Evolutionary conservation across 441 rosid species (phyloP).

Genomic region (Raphanus hybrid): DNA sequence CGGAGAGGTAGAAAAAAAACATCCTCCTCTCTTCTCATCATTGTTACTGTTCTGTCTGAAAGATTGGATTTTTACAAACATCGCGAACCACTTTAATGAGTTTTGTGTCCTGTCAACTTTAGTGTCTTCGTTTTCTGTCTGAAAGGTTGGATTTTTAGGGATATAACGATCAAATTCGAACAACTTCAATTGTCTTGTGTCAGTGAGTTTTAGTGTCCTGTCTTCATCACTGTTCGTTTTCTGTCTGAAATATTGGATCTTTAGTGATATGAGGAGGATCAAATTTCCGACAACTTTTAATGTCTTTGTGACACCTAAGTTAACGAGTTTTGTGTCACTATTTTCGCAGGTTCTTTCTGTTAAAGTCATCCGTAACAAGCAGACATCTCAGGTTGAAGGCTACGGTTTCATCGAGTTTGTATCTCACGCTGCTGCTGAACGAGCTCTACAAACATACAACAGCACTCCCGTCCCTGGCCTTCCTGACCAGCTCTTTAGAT

Average conservation of each 20-base stretch:
- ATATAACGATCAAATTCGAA: neutral
- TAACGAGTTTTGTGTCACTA: neutral
- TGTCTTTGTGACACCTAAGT: neutral
- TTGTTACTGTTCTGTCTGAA: neutral
- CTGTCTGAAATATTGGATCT: too few species aligned
- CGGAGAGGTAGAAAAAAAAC: constrained; percentile 60
- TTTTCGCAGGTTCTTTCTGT: constrained; percentile 63
- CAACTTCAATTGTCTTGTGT: neutral
- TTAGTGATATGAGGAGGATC: too few species aligned
- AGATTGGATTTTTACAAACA: neutral
- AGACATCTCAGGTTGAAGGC: constrained; percentile 72
- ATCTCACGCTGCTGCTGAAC: constrained; percentile 77
- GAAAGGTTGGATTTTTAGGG: neutral
- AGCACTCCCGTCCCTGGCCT: constrained; percentile 68
- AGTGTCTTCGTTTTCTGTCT: neutral
- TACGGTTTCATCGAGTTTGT: constrained; percentile 90
- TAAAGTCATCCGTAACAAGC: constrained; percentile 88
- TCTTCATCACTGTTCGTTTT: too few species aligned
- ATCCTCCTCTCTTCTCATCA: neutral
- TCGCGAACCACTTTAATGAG: neutral
- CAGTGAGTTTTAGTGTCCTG: too few species aligned
- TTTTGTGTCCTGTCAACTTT: neutral
- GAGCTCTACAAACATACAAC: constrained; percentile 75
- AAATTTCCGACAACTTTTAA: too few species aligned
- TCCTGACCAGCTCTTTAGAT: constrained; percentile 73